phyloP scores from a whole-genome alignment of 176 grass and related monocot species.

The Phoenix dactylifera region DNA sequence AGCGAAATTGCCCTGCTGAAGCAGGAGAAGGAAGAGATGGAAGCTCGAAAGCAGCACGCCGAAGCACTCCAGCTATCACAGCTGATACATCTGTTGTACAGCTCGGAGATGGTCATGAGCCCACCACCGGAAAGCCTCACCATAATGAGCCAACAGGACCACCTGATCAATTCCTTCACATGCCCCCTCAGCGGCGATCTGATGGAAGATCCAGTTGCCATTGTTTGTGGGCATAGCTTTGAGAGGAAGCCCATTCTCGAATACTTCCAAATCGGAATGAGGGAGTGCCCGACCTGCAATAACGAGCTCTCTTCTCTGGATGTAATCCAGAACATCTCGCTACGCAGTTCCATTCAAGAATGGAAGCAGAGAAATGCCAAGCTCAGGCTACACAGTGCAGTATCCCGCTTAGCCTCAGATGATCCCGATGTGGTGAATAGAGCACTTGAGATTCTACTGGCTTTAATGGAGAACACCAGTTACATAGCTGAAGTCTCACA shows the following conservation, averaged over 20 bases:
- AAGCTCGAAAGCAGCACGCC: background rate
- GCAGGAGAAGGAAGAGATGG: constrained; percentile 7
- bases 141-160: background rate
- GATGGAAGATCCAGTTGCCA: background rate
- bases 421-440: background rate
- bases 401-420: no score
- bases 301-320: background rate
- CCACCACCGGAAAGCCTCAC: background rate
- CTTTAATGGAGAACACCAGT: background rate
- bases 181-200: background rate
- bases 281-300: background rate
- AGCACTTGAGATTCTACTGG: background rate
- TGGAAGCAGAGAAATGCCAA: background rate
- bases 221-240: constrained; percentile 3
- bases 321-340: background rate
- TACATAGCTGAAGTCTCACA: background rate
- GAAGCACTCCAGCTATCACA: constrained; percentile 1
- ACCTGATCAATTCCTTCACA: constrained; percentile 1
- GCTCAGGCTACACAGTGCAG: background rate
- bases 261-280: background rate
- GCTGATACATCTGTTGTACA: background rate
- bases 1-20: background rate
- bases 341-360: constrained; percentile 1
- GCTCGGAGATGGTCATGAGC: background rate
- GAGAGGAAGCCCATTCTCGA: background rate